Base-by-base conservation (phyloP, 441 rosid genomes). In the Adansonia gregorii region DNA sequence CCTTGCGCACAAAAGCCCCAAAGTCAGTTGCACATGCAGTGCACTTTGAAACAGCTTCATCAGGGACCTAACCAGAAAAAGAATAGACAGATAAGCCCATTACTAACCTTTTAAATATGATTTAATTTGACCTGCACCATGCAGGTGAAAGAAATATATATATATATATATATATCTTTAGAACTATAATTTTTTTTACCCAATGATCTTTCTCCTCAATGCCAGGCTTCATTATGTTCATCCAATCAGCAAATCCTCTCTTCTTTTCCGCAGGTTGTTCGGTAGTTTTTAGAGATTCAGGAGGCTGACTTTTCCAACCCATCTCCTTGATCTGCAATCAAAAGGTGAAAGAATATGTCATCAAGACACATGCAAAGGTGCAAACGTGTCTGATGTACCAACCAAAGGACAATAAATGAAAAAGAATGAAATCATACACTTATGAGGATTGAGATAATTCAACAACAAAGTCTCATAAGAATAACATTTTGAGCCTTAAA, bases 151-250 rank as follows among this genome's bases (percentile, higher is more conserved):
- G 48, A 20, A 41, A 17, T 3, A 7, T 0, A 4, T 15, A 15
- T 11, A 1, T 61, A 31, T 31, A 31, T 31, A 31, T 31, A 8
- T 27, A 15, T 19, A 1, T 35, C 55, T 55, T 56, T 48, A 1
- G 54, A 0, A 66, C 2, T 70, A 22, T 31, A 60, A 43, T 41
- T 68, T 80, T 35, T 35, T 35, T 46, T 90, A 96, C 99, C 99
- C 99, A 96, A 78, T 94, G 98, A 85, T 96, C 99, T 82, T 96
- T 96, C 89, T 94, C 99, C 83, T 94, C 99, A 58, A 86, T 93
- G 49, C 84, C 93, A 76, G 96, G 99, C 89, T 94, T 96, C 39
- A 94, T 93, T 54, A 85, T 24, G 89, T 89, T 93, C 92, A 96
- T 86, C 99, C 98, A 96, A 79, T 96, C 99, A 78, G 80, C 85